phyloP scores from a whole-genome alignment of 441 rosid species.

The Erodium chrysanthum region DNA sequence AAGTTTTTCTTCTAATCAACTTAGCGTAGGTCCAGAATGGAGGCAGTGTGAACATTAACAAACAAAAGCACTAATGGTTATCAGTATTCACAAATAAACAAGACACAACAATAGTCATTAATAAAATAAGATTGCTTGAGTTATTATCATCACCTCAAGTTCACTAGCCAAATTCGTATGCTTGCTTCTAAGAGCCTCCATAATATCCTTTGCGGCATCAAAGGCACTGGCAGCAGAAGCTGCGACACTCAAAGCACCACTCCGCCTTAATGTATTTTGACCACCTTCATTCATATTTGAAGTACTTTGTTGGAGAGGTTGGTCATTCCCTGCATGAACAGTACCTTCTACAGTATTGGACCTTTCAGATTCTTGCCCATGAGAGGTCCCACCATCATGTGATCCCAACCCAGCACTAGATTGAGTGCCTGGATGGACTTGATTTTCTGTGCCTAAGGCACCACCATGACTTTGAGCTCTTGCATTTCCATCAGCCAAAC shows the following conservation, averaged over 20 bases:
- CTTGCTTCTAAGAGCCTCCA: constrained; percentile 95
- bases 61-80: too few relatives aligned
- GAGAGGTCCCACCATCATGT: constrained; percentile 65
- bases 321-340: constrained; percentile 55
- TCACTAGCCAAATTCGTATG: constrained; percentile 89
- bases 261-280: constrained; percentile 55
- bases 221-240: constrained; percentile 84
- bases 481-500: constrained; percentile 42
- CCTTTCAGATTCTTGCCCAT: constrained; percentile 77
- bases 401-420: constrained; percentile 49
- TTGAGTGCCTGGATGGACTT: constrained; percentile 52
- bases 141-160: constrained; percentile 59
- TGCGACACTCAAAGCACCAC: constrained; percentile 48
- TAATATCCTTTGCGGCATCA: constrained; percentile 95
- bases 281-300: constrained; percentile 49
- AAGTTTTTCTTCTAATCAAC: neutral
- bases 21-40: neutral
- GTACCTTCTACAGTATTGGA: constrained; percentile 41
- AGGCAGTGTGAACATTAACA: neutral
- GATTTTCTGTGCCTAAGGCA: constrained; percentile 48
- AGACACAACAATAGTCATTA: neutral
- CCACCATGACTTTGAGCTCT: constrained; percentile 44
- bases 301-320: constrained; percentile 59
- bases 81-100: neutral
- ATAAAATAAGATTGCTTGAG: neutral